A percentile compares a stretch with the other conserved stretches of the same genome.
Conservation (phyloP, 768 basidiomycete species). For the Suillus sp. region DNA sequence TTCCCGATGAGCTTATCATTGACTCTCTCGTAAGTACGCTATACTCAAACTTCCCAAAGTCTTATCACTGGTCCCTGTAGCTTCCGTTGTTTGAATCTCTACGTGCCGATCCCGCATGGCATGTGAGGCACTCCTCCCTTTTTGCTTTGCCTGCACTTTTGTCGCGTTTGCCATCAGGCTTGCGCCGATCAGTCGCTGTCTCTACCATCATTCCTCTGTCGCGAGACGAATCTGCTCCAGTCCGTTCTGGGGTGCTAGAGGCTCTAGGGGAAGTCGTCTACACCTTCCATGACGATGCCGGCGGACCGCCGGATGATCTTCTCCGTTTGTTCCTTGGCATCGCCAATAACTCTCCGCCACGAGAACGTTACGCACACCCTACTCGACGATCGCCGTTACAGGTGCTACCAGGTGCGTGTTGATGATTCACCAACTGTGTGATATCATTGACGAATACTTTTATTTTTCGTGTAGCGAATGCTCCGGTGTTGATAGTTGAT, state of each 20-base stretch:
- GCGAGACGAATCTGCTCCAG: conserved; percentile 61
- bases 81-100: conserved; percentile 78
- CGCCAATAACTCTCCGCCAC: conserved; percentile 43
- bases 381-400: conserved; percentile 13
- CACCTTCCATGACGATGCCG: conserved; percentile 65
- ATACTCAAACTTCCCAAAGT: conserved; percentile 6
- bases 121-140: conserved; percentile 86
- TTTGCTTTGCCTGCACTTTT: conserved; percentile 84
- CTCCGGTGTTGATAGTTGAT: conserved; percentile 48
- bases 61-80: conserved; percentile 41
- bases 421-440: not conserved
- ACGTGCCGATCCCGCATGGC: conserved; percentile 68
- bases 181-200: conserved; percentile 66
- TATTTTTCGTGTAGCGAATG: conserved; percentile 18
- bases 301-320: conserved; percentile 73
- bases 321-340: conserved; percentile 75
- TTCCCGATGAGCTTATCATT: conserved; percentile 71
- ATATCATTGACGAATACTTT: conserved; percentile 14
- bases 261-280: conserved; percentile 88
- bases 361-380: conserved; percentile 39
- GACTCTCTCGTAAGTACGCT: conserved; percentile 55
- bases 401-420: conserved; percentile 22
- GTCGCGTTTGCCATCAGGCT: conserved; percentile 56
- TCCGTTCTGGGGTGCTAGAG: conserved; percentile 82
- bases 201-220: conserved; percentile 65